Conservation (phyloP, 306 rosid species). For the Vigna mungo region DNA sequence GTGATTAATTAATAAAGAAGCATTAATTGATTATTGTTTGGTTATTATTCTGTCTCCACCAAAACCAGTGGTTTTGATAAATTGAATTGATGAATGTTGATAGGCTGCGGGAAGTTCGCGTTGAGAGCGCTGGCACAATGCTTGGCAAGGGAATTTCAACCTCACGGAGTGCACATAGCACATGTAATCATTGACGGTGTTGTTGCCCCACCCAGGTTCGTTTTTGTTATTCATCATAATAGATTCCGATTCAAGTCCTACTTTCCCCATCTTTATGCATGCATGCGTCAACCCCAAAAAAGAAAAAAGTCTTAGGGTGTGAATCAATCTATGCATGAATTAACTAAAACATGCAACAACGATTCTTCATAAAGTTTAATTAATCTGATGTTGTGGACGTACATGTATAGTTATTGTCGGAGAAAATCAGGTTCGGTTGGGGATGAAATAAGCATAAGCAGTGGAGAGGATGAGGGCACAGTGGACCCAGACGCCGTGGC, state of each 20-base stretch:
- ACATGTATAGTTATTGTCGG: neutral
- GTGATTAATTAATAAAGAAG: neutral
- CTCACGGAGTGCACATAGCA: slow-evolving; percentile 18
- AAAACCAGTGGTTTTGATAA: neutral
- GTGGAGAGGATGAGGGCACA: neutral
- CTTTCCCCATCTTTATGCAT: neutral
- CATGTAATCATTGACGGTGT: slow-evolving; percentile 17
- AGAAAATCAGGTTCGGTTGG: neutral
- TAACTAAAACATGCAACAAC: too few species aligned
- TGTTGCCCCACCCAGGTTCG: slow-evolving; percentile 21
- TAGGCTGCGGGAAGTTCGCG: slow-evolving; percentile 14
- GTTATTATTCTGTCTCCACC: neutral
- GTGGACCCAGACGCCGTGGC: neutral
- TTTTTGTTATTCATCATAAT: neutral
- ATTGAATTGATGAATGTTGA: neutral
- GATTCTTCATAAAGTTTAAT: neutral
- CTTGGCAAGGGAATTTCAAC: slow-evolving; percentile 6
- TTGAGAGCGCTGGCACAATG: slow-evolving; percentile 13
- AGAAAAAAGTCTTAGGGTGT: neutral
- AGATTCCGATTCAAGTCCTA: neutral
- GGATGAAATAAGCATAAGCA: neutral
- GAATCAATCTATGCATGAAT: neutral
- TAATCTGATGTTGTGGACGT: neutral
- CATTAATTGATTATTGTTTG: neutral
- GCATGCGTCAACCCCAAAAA: neutral